phyloP scores from a whole-genome alignment of 1,284 basidiomycete genomes.

The Puccinia hordei region DNA sequence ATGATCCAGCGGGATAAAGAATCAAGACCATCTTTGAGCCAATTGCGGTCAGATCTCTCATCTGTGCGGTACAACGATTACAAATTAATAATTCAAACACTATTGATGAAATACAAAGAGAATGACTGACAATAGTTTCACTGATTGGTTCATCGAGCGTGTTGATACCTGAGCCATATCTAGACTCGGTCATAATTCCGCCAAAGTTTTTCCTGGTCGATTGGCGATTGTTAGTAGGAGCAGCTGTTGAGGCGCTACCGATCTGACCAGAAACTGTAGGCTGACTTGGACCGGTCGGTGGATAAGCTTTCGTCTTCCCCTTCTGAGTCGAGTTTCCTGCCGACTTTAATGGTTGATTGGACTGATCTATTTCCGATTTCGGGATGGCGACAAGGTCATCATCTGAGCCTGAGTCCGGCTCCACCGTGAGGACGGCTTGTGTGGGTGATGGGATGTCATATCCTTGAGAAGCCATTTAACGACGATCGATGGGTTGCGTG shows the following conservation, averaged over 20 bases:
- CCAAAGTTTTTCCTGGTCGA: conserved; percentile 69
- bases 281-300: neutral
- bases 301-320: conserved; percentile 30
- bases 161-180: conserved; percentile 72
- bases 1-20: conserved; percentile 69
- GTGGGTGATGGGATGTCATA: conserved; percentile 46
- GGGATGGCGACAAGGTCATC: conserved; percentile 47
- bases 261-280: conserved; percentile 72
- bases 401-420: conserved; percentile 35
- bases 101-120: neutral
- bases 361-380: conserved; percentile 26
- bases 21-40: conserved; percentile 90
- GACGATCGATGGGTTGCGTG: neutral
- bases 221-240: conserved; percentile 52
- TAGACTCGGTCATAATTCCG: conserved; percentile 81
- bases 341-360: neutral
- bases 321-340: conserved; percentile 1
- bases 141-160: conserved; percentile 89
- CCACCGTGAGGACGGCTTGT: conserved; percentile 30
- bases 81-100: conserved; percentile 16
- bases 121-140: conserved; percentile 74
- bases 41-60: conserved; percentile 81
- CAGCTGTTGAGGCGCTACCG: conserved; percentile 63
- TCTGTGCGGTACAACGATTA: conserved; percentile 62
- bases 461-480: conserved; percentile 13